These are phyloP conservation scores for Saccharomyces hybrid DNA, from an alignment of 1,139 yeast species.

Conservation along the genomic window DNA sequence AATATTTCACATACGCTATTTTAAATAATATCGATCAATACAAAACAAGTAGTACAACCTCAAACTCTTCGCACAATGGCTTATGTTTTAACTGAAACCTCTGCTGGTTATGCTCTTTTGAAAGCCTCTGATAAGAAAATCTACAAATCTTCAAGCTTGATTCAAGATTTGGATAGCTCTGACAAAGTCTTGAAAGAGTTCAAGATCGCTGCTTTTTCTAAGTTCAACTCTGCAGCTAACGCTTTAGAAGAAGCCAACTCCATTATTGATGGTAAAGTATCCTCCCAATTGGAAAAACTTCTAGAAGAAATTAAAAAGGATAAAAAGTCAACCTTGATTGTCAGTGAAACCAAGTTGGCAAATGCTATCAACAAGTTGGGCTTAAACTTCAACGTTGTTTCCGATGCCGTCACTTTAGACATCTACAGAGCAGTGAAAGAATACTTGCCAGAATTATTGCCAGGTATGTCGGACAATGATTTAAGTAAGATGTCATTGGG, in stretches of 20 bases:
- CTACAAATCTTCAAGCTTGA: conserved; percentile 68
- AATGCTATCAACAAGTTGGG: conserved; percentile 94
- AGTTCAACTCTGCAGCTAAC: conserved; percentile 87
- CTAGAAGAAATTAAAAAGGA: conserved; percentile 78
- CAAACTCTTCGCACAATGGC: conserved; percentile 47
- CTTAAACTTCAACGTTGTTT: conserved; percentile 75
- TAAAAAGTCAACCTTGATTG: conserved; percentile 84
- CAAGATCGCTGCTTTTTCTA: conserved; percentile 91
- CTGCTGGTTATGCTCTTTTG: conserved; percentile 96
- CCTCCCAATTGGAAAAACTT: conserved; percentile 69
- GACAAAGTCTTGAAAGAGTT: conserved; percentile 73
- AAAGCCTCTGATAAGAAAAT: conserved; percentile 97
- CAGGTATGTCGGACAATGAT: conserved; percentile 82
- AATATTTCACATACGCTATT: background rate
- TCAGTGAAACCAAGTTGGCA: conserved; percentile 91
- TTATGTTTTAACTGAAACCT: conserved; percentile 91
- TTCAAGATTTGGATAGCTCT: conserved; percentile 73
- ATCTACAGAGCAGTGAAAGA: conserved; percentile 93
- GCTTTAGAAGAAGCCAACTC: conserved; percentile 95
- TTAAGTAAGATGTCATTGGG: conserved; percentile 92
- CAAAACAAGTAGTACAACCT: background rate
- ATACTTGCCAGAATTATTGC: conserved; percentile 84
- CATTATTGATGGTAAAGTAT: conserved; percentile 86
- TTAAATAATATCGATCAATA: background rate
- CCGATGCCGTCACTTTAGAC: conserved; percentile 92